phyloP scores from a whole-genome alignment of 1,139 yeast genomes.

The Yamadazyma blattariae region DNA sequence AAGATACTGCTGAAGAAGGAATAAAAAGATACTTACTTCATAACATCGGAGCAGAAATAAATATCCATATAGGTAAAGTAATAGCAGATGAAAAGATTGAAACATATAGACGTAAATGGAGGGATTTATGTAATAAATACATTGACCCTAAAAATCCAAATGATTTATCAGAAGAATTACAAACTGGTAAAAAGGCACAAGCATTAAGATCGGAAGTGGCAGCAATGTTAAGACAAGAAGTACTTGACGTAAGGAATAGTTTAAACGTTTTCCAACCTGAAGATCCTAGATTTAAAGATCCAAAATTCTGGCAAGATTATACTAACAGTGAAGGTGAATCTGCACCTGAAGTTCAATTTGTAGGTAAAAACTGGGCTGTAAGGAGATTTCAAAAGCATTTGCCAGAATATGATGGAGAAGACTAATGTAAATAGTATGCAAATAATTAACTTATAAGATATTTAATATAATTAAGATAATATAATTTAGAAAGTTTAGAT shows the following conservation, averaged over 20 bases:
- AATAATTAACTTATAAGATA: too few relatives aligned
- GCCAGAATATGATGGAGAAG: conserved; percentile 31
- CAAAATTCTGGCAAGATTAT: conserved; percentile 69
- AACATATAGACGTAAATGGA: conserved; percentile 66
- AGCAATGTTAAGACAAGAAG: conserved; percentile 60
- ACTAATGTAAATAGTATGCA: conserved; percentile 4
- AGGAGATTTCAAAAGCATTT: conserved; percentile 61
- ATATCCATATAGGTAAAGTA: conserved; percentile 70
- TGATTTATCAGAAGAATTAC: conserved; percentile 62
- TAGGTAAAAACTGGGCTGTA: conserved; percentile 81
- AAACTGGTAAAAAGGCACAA: conserved; percentile 61
- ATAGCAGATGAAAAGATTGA: conserved; percentile 61
- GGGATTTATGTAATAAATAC: conserved; percentile 52
- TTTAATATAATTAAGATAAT: neutral
- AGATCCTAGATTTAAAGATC: conserved; percentile 59
- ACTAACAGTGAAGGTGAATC: conserved; percentile 63
- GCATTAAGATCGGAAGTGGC: conserved; percentile 69
- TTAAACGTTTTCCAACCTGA: conserved; percentile 54
- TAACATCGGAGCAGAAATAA: conserved; percentile 65
- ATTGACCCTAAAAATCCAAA: conserved; percentile 47
- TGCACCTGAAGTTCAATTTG: conserved; percentile 64
- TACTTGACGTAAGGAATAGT: conserved; percentile 53
- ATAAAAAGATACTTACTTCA: conserved; percentile 59
- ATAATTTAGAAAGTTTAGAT: too few relatives aligned
- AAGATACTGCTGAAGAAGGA: conserved; percentile 55